A percentile compares a stretch with the other conserved stretches of the same genome.
Evolutionary conservation across 2,329 filamentous ascomycete species (phyloP).

Genomic region (Ophiostoma fasciatum): DNA sequence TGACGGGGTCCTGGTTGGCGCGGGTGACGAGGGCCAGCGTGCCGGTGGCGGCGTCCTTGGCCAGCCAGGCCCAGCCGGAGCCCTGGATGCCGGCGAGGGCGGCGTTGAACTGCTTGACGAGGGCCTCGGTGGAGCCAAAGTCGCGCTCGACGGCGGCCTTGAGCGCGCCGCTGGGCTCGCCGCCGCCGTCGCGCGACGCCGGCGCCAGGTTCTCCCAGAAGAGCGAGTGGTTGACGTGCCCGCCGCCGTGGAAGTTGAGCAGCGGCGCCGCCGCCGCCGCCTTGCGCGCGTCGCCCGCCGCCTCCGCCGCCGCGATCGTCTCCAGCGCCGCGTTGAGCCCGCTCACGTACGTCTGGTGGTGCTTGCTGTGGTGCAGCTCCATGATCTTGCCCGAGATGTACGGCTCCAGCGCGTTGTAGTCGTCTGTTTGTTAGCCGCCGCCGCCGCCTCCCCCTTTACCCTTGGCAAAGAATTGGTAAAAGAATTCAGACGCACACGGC

Average conservation of each 20-base stretch:
- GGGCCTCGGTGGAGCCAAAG: conserved; percentile 51
- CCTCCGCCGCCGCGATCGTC: conserved; percentile 45
- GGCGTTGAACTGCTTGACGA: conserved; percentile 52
- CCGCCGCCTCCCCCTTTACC: background rate
- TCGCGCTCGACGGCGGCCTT: conserved; percentile 46
- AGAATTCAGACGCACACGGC: conserved; percentile 26
- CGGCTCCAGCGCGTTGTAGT: conserved; percentile 88
- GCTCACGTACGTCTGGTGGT: conserved; percentile 65
- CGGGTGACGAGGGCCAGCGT: conserved; percentile 52
- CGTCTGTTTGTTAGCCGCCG: conserved; percentile 41
- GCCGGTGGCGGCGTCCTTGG: conserved; percentile 51
- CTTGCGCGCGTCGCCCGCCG: conserved; percentile 42
- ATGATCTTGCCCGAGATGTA: conserved; percentile 67
- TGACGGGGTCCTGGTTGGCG: conserved; percentile 80
- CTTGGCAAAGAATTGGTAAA: background rate
- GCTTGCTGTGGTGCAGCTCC: conserved; percentile 66
- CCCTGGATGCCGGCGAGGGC: conserved; percentile 66
- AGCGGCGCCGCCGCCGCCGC: conserved; percentile 35
- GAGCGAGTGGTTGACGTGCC: conserved; percentile 83
- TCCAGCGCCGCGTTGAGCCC: conserved; percentile 56
- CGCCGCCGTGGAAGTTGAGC: conserved; percentile 78
- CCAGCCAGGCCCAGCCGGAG: conserved; percentile 82
- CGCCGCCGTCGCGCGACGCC: conserved; percentile 43
- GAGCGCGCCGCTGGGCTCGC: conserved; percentile 47
- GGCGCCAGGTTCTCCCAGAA: conserved; percentile 83